These are phyloP conservation scores for Salvia splendens DNA, from an alignment of 257 asterid species.

Conservation along the genomic window DNA sequence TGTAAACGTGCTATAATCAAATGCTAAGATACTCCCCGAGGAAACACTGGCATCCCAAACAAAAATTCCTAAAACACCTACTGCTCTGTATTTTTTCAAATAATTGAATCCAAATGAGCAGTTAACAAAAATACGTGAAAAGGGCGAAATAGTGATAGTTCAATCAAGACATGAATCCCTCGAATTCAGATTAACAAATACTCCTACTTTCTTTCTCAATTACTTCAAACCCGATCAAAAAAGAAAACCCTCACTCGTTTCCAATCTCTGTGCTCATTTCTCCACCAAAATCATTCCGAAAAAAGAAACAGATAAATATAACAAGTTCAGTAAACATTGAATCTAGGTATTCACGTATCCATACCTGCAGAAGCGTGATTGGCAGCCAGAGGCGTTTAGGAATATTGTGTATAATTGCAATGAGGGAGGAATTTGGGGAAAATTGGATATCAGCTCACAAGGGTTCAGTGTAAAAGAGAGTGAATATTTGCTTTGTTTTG, in stretches of 20 bases:
- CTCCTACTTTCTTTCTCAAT: constrained; percentile 15
- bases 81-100: neutral
- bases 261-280: constrained; percentile 16
- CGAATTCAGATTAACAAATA: constrained; percentile 15
- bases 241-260: neutral
- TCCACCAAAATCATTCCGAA: constrained; percentile 1
- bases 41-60: neutral
- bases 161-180: constrained; percentile 14
- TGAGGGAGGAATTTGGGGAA: constrained; percentile 24
- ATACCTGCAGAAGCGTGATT: constrained; percentile 34
- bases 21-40: neutral
- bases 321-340: neutral
- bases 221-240: neutral
- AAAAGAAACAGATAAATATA: constrained; percentile 1
- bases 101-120: constrained; percentile 7
- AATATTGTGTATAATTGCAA: neutral
- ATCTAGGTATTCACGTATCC: constrained; percentile 25
- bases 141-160: neutral
- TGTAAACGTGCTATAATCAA: constrained; percentile 12
- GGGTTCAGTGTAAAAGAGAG: constrained; percentile 21
- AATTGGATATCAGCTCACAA: neutral
- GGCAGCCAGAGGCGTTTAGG: constrained; percentile 16
- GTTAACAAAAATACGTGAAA: neutral
- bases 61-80: neutral
- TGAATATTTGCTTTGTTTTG: neutral